Conservation (phyloP, 177 flowering plant genomes). For the Vitis hybrid region DNA sequence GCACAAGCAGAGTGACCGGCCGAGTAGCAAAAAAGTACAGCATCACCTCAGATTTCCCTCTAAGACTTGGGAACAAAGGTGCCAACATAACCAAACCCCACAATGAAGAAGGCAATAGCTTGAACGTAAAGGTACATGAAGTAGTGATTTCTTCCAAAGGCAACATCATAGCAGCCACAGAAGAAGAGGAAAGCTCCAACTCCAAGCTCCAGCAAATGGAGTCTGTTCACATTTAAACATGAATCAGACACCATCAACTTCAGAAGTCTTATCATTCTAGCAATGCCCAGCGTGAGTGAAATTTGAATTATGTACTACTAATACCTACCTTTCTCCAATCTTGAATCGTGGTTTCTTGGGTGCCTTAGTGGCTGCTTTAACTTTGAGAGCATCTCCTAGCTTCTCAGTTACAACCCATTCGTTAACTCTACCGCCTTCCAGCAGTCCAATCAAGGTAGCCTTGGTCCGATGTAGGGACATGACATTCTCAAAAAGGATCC, state of each 20-base stretch:
- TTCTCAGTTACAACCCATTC: constrained; percentile 74
- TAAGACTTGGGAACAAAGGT: constrained; percentile 60
- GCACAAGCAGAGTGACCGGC: constrained; percentile 4
- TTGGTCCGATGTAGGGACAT: constrained; percentile 73
- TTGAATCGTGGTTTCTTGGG: constrained; percentile 40
- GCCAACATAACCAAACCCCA: constrained; percentile 78
- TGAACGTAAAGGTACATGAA: constrained; percentile 54
- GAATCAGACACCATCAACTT: background rate
- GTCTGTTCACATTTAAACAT: constrained; percentile 28
- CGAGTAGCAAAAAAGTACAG: background rate
- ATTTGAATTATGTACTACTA: background rate
- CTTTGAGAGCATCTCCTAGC: constrained; percentile 60
- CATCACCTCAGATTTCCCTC: background rate
- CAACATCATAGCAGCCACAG: constrained; percentile 51
- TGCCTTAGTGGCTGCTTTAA: constrained; percentile 34
- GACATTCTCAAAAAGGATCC: constrained; percentile 81
- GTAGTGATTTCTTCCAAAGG: constrained; percentile 51
- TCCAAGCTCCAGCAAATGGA: constrained; percentile 63
- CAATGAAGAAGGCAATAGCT: constrained; percentile 58
- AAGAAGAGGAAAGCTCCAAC: constrained; percentile 53
- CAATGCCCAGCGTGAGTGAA: too few relatives aligned
- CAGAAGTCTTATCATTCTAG: background rate
- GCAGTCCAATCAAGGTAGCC: constrained; percentile 64
- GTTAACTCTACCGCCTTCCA: constrained; percentile 61
- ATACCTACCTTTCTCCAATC: constrained; percentile 49